Conservation (phyloP, 768 basidiomycete species). For the Amanita brunnescens region DNA sequence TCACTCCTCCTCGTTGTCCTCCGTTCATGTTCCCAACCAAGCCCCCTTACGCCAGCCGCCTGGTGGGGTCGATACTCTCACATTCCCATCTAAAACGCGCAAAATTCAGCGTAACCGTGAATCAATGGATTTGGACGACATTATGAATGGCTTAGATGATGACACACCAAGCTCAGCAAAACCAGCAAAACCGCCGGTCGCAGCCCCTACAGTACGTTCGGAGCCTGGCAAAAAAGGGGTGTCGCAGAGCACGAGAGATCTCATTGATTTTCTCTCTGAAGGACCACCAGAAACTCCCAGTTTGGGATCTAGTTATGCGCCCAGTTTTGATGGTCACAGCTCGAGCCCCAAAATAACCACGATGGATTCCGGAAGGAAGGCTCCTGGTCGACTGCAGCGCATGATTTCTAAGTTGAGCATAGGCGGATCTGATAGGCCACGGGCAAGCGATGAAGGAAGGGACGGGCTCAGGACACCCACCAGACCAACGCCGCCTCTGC, state of each 20-base stretch:
- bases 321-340: constrained; percentile 49
- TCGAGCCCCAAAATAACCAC: constrained; percentile 22
- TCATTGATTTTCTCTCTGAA: constrained; percentile 49
- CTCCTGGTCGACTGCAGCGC: constrained; percentile 57
- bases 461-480: constrained; percentile 11
- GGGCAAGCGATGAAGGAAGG: no score
- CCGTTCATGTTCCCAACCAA: constrained; percentile 14
- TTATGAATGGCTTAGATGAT: constrained; percentile 63
- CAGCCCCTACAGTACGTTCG: constrained; percentile 9
- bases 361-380: constrained; percentile 39
- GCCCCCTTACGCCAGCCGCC: constrained; percentile 12
- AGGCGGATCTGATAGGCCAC: constrained; percentile 31
- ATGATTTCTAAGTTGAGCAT: constrained; percentile 77
- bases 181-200: constrained; percentile 14
- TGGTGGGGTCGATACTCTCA: constrained; percentile 17
- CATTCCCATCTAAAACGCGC: constrained; percentile 41
- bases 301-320: no score
- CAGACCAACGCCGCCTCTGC: constrained; percentile 4
- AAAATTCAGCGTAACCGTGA: constrained; percentile 50
- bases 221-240: constrained; percentile 16
- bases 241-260: constrained; percentile 39
- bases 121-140: constrained; percentile 66
- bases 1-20: constrained; percentile 16
- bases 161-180: constrained; percentile 25
- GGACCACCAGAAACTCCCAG: constrained; percentile 42